Evolutionary conservation across 2,329 filamentous ascomycete genomes (phyloP).

Genomic region (Alternaria panax): DNA sequence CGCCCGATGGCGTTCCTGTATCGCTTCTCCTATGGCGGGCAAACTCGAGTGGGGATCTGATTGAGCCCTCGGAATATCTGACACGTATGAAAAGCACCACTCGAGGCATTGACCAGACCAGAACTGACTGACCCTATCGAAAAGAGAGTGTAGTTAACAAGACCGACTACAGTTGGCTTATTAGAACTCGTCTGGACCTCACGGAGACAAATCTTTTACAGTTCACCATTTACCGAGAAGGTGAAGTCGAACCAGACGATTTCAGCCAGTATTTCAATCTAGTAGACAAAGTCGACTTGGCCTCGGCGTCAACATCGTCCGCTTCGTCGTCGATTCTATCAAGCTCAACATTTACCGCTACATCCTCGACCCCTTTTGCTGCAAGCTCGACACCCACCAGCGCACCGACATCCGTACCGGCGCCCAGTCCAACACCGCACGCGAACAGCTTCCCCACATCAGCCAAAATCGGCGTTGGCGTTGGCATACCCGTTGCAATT

Average conservation of each 20-base stretch:
- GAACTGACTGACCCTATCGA: not conserved
- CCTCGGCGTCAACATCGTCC: not conserved
- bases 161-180: not conserved
- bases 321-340: not conserved
- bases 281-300: not conserved
- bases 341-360: not conserved
- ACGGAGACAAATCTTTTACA: not conserved
- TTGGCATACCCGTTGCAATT: constrained; percentile 2
- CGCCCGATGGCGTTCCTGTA: not conserved
- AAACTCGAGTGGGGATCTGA: not conserved
- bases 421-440: not conserved
- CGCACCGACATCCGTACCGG: not conserved
- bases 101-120: not conserved
- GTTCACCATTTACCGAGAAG: not conserved
- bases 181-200: not conserved
- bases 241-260: not conserved
- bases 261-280: not conserved
- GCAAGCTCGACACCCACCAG: not conserved
- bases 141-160: not conserved
- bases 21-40: not conserved
- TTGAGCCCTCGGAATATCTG: not conserved
- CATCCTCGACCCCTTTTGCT: not conserved
- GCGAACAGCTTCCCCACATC: constrained; percentile 1
- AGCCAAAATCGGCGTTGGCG: constrained; percentile 3
- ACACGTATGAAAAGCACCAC: not conserved